Evolutionary conservation across 805 yeast genomes (phyloP), one percentile per base, ranked within the genome.

Genomic region (Saccharomycopsis javanensis): DNA sequence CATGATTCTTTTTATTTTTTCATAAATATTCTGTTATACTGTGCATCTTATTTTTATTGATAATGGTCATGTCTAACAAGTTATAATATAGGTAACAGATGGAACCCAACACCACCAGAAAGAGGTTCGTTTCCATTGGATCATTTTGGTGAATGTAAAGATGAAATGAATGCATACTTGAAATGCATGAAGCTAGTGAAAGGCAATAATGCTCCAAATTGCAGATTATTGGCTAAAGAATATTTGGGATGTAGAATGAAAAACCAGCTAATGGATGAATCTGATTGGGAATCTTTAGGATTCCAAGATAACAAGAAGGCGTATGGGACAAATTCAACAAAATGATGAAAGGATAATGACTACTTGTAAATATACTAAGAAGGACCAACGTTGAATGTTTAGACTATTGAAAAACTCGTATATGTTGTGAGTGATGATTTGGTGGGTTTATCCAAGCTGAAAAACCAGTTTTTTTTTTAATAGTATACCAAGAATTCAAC

Each of bases 61-160:
- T 23, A 34, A 4, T 38, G 8, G 23, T 8, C 15, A 11, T 42
- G 10, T 42, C 48, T 42, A 42, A 42, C 56, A 50, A 23, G 4
- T 20, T 25, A 20, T 10, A 8, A 42, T 42, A 20, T 42, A 42
- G 63, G 23, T 16, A 55, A 46, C 37, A 48, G 61, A 52, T 60
- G 59, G 58, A 60, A 58, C 25, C 96, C 97, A 8, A 85, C 92
- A 0, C 96, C 99, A 23, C 99, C 99, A 1, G 96, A 92, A 63
- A 75, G 97, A 63, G 99, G 99, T 0, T 88, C 98, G 0, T 92
- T 92, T 70, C 99, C 98, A 0, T 73, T 92, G 50, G 99, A 92
- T 66, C 99, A 92, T 66, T 54, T 57, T 34, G 62, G 62, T 6
- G 98, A 94, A 62, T 92, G 98, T 67, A 80, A 82, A 23, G 75